Evolutionary conservation across 352 stramenopile species (phyloP), one percentile per base, ranked within the genome.

Genomic region (Phytophthora vignae): DNA sequence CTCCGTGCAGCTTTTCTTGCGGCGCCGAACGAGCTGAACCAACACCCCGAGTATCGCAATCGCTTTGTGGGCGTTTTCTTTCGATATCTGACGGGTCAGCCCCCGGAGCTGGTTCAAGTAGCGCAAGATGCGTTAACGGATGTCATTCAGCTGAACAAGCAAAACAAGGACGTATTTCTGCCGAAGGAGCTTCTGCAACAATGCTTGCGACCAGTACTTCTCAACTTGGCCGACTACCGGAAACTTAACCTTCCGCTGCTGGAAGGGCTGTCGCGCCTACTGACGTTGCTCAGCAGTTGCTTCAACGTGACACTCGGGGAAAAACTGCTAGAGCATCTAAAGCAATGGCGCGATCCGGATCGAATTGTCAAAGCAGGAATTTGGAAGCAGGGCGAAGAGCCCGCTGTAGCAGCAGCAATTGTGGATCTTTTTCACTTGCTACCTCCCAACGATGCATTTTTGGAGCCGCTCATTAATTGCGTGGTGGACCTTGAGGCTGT

Each of bases 251-350:
- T 99, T 19, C 91, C 93, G n/a, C 71, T 99, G 9, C 76, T 99
- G 5, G 90, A 98, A 75, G 98, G 96, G 2, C 81, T 99, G 7
- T 93, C 92, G 15, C 85, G 95, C 29, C 78, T 99, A 36, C 76
- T 99, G 6, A 96, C 90, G 4, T 79, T 99, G 0, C 79, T 99
- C 1, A 98, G 93, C 62, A 98, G 90, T 48, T 99, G 97, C 83
- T 99, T 99, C 68, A 99, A 99, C 60, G 97, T 98, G 38, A 99
- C 96, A 12, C 81, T 99, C 1, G 98, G 97, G 6, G 97, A 99
- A 69, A 99, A 99, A 73, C 73, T 99, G 31, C 74, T 99, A 1
- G 97, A 99, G 64, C 97, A 99, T 70, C 73, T 99, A 14, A 96
- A 98, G 71, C 95, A 98, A 69, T 99, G 92, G 92, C 83, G 88